Conservation (phyloP, 2,329 filamentous ascomycete genomes). For the Cladophialophora bantiana region DNA sequence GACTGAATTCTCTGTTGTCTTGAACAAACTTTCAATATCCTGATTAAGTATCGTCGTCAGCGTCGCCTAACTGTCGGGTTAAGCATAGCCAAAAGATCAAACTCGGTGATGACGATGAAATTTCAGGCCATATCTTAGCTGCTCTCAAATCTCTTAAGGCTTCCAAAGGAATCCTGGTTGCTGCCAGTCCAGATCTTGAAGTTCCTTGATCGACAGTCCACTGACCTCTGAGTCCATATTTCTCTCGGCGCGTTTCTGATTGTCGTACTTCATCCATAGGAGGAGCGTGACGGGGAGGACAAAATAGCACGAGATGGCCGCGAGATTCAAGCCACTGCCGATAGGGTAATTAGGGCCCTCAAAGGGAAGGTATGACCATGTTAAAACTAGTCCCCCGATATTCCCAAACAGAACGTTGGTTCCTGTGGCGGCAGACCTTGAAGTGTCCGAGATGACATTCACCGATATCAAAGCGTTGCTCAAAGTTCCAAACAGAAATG, state of each 20-base stretch:
- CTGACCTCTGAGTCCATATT: conserved; percentile 64
- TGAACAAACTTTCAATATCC: not conserved
- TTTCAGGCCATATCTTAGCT: not conserved
- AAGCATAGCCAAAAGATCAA: not conserved
- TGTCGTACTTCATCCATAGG: conserved; percentile 69
- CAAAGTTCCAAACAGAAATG: conserved; percentile 69
- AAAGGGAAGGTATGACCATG: conserved; percentile 69
- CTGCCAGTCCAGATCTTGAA: conserved; percentile 70
- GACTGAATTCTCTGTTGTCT: not conserved
- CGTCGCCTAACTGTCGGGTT: not conserved
- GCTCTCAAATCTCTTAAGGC: conserved; percentile 39
- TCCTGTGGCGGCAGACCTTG: conserved; percentile 70
- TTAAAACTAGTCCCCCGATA: conserved; percentile 71
- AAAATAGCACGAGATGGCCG: conserved; percentile 63
- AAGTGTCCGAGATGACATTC: conserved; percentile 75
- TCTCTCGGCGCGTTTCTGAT: conserved; percentile 61
- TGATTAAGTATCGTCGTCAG: not conserved
- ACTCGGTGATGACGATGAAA: not conserved
- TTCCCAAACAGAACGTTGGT: conserved; percentile 76
- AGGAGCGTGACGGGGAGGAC: conserved; percentile 59
- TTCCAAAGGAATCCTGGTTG: conserved; percentile 72
- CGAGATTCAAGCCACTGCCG: conserved; percentile 74
- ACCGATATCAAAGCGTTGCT: conserved; percentile 72
- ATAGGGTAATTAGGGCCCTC: conserved; percentile 72
- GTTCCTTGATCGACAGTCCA: conserved; percentile 60